Conservation (phyloP, 768 basidiomycete genomes). For the Russula dissimulans region DNA sequence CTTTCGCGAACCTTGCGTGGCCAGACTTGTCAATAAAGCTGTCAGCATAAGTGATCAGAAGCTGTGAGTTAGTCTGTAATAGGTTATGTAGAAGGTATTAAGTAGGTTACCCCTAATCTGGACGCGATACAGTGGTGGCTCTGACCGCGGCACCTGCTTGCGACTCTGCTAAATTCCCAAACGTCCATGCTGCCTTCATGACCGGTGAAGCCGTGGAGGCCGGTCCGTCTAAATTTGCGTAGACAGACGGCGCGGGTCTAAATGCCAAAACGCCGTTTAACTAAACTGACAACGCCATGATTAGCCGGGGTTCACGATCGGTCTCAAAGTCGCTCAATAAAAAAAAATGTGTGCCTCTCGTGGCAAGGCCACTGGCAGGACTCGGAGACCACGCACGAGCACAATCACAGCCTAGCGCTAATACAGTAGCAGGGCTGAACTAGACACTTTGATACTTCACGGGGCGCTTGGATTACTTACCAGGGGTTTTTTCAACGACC, state of each 20-base stretch:
- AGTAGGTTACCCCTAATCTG: no score
- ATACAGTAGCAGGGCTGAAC: no score
- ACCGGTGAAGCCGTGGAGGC: no score
- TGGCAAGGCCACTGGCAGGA: background rate
- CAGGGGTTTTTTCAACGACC: no score
- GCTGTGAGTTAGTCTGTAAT: no score
- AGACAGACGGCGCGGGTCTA: background rate
- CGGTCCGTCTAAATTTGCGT: background rate
- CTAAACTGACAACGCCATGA: background rate
- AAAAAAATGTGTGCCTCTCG: background rate
- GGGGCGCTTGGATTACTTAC: background rate
- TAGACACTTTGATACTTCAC: no score
- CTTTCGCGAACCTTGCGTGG: background rate
- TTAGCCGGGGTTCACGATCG: background rate
- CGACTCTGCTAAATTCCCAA: no score
- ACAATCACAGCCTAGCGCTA: background rate
- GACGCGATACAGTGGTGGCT: no score
- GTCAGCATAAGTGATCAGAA: no score
- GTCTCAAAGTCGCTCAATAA: background rate
- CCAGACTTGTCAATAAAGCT: background rate
- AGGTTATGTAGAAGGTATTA: no score
- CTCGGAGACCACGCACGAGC: background rate
- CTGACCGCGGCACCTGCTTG: no score
- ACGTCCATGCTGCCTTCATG: no score
- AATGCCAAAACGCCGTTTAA: conserved; percentile 4